Evolutionary conservation across 148 eudicot genomes (phyloP).

Genomic region (Salicornia ramosissima): DNA sequence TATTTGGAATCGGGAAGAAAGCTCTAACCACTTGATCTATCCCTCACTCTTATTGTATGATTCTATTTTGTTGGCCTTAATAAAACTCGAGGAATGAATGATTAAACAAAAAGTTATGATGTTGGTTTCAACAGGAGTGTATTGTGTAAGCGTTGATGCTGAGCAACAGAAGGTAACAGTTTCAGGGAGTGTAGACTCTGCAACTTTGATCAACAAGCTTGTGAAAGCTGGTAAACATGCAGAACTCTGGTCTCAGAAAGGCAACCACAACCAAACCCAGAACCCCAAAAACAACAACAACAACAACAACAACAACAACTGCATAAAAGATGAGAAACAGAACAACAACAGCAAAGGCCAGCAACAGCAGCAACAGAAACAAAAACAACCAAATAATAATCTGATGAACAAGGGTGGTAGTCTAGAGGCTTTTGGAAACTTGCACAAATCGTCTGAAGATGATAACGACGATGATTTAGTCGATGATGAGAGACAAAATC

Average conservation of each 20-base stretch:
- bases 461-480: too few species aligned
- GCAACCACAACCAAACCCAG: slow-evolving; percentile 41
- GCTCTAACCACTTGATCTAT: too few species aligned
- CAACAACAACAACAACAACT: slow-evolving; percentile 30
- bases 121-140: slow-evolving; percentile 72
- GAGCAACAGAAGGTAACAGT: slow-evolving; percentile 67
- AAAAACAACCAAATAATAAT: slow-evolving; percentile 23
- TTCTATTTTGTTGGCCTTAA: too few species aligned
- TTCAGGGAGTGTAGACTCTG: slow-evolving; percentile 59
- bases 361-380: slow-evolving; percentile 18
- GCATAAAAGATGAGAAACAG: slow-evolving; percentile 16
- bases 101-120: too few species aligned
- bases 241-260: slow-evolving; percentile 59
- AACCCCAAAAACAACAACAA: slow-evolving; percentile 32
- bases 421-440: slow-evolving; percentile 30
- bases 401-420: slow-evolving; percentile 34
- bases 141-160: slow-evolving; percentile 50
- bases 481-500: too few species aligned
- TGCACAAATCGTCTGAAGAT: slow-evolving; percentile 17
- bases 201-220: slow-evolving; percentile 55
- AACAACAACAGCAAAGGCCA: slow-evolving; percentile 33
- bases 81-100: too few species aligned
- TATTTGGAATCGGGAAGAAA: too few species aligned
- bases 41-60: too few species aligned
- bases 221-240: slow-evolving; percentile 58